phyloP scores from a whole-genome alignment of 257 asterid genomes.

The Lantana camara region DNA sequence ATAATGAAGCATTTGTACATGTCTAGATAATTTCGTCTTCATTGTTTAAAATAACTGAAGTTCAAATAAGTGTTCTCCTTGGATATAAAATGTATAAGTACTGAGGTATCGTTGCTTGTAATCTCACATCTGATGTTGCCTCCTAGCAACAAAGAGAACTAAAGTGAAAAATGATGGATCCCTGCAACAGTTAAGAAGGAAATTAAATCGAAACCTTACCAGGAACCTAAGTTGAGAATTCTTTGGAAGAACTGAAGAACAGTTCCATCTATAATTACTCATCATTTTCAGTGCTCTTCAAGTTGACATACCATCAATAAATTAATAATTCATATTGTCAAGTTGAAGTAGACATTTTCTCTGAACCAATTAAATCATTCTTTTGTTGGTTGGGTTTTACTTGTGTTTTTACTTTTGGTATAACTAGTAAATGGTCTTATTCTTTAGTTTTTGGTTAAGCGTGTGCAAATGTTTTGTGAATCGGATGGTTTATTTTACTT shows the following conservation, averaged over 20 bases:
- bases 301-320: not conserved
- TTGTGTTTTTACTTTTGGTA: too few species aligned
- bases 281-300: not conserved
- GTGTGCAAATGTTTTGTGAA: too few species aligned
- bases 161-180: not conserved
- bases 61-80: constrained; percentile 9
- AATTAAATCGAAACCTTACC: not conserved
- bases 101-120: not conserved
- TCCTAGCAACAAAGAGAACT: not conserved
- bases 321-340: not conserved
- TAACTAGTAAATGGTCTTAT: too few species aligned
- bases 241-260: not conserved
- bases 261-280: too few species aligned
- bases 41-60: not conserved
- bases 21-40: not conserved
- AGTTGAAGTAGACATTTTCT: not conserved
- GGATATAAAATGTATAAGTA: constrained; percentile 1
- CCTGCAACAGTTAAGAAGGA: not conserved
- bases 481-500: too few species aligned
- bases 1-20: not conserved
- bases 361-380: constrained; percentile 1
- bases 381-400: not conserved
- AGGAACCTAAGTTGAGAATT: not conserved
- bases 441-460: too few species aligned
- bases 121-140: not conserved